Conservation (phyloP, 495 filamentous ascomycete species). For the Hyaloscypha bicolor region DNA sequence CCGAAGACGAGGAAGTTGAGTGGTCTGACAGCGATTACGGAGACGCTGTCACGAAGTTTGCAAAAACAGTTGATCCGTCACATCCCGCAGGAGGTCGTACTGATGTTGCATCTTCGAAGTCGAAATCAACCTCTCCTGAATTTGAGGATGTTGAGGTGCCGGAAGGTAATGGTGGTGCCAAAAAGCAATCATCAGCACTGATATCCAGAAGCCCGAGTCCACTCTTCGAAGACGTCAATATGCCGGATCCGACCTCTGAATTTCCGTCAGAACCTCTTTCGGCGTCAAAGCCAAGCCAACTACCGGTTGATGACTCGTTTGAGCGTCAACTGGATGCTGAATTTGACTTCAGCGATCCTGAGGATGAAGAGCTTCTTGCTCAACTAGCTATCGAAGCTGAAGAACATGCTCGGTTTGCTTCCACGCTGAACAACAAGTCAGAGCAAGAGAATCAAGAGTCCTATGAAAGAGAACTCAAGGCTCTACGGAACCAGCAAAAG, state of each 20-base stretch:
- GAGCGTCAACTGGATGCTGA: slow-evolving; percentile 28
- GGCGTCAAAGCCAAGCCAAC: background rate
- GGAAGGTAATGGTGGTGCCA: slow-evolving; percentile 9
- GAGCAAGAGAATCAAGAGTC: slow-evolving; percentile 64
- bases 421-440: slow-evolving; percentile 73
- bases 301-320: slow-evolving; percentile 17
- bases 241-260: slow-evolving; percentile 7
- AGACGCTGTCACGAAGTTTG: slow-evolving; percentile 15
- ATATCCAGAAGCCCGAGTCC: slow-evolving; percentile 25
- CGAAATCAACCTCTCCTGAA: slow-evolving; percentile 23
- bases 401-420: slow-evolving; percentile 91
- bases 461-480: slow-evolving; percentile 84
- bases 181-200: slow-evolving; percentile 17
- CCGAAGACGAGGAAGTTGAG: slow-evolving; percentile 37
- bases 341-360: slow-evolving; percentile 71
- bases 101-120: background rate
- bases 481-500: slow-evolving; percentile 88
- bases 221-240: slow-evolving; percentile 35
- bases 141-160: slow-evolving; percentile 44
- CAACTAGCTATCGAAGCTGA: slow-evolving; percentile 87
- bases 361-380: slow-evolving; percentile 84
- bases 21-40: slow-evolving; percentile 49
- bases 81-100: background rate
- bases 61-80: background rate
- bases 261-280: slow-evolving; percentile 8